Base-by-base conservation (phyloP, 257 asterid species). In the Echites panduratus region DNA sequence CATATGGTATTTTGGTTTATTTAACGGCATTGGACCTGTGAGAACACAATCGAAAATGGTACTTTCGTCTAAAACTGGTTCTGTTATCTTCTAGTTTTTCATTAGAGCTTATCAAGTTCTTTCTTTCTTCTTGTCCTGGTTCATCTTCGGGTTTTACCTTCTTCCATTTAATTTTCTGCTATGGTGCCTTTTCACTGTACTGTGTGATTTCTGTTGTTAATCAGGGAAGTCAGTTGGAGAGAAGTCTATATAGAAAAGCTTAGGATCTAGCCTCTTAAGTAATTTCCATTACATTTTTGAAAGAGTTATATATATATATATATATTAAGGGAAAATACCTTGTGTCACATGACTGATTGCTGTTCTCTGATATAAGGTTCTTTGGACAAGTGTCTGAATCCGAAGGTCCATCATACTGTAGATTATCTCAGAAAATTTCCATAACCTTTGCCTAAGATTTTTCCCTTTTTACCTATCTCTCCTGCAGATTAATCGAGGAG, bases 41-140 rank as follows among this genome's bases (percentile, higher is more conserved):
- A 82, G 99, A 78, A 95, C 98, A 59, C 99, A 90, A 71, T 89
- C 97, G 16, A 92, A 95, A 86, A 95, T 95, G 99, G 98, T 95
- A 90, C 72, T 32, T 35, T 62, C 75, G 76, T n/a, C 70, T 9
- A 5, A 22, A 44, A 26, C 56, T 27, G 24, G 62, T 77, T 80
- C 27, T 65, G 52, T 13, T 10, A 14, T 27, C 45, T 74, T 50
- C 29, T 68, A 14, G 19, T 29, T 70, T 41, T 41, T 70, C 2
- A 11, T 45, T 32, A 10, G 22, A 26, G 68, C 17, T 66, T 52
- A 47, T 27, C 24, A 32, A 26, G 27, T 57, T 16, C 10, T 19
- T 19, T 52, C 0, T 48, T 20, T 70, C 35, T 38, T 41, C n/a
- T n/a, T n/a, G n/a, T 16, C 7, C 43, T 16, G 17, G 26, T 74